Base-by-base conservation (phyloP, 441 rosid species). In the Adansonia madagascariensis region DNA sequence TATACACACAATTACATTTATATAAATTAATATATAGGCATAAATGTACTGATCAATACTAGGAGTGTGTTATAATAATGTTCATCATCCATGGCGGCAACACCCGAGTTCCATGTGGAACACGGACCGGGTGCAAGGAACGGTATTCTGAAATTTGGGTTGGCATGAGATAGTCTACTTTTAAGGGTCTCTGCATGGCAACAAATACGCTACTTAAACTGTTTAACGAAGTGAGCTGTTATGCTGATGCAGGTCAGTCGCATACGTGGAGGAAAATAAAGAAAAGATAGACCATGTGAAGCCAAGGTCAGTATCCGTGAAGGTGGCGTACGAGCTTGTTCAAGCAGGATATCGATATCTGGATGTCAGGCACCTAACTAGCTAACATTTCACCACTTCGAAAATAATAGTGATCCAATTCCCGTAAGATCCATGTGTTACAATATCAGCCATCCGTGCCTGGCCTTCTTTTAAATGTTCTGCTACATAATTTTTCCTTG, bases 261-360 rank as follows among this genome's bases (percentile, higher is more conserved):
- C 74, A 0, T 15, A 77, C 3, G 8, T 6, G 0, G 66, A 4
- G 9, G 57, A 31, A 6, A 79, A 55, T 8, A 4, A 53, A 20
- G 75, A 35, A 56, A 17, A 7, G 9, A 9, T 1, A 14, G 65
- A n/a, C 39, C 41, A 35, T 35, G 65, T 56, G 27, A 72, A 78
- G 62, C 62, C 66, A 24, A 78, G 18, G 27, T 82, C 85, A 0
- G 84, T 80, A 12, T 57, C 65, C 1, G 84, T 80, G 62, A 63
- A 53, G 17, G 81, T 35, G 3, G 85, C 82, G 2, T 41, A 78
- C 73, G 49, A 77, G 35, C 84, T 85, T 64, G 76, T 82, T 53
- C 82, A 75, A 14, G 66, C 56, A 31, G 88, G 85, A 24, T 84
- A 82, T 41, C 70, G n/a, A 12, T 85, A 85, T 46, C 63, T 85